These are phyloP conservation scores for Collybia sordida DNA, from an alignment of 768 basidiomycete genomes.

Conservation along the genomic window DNA sequence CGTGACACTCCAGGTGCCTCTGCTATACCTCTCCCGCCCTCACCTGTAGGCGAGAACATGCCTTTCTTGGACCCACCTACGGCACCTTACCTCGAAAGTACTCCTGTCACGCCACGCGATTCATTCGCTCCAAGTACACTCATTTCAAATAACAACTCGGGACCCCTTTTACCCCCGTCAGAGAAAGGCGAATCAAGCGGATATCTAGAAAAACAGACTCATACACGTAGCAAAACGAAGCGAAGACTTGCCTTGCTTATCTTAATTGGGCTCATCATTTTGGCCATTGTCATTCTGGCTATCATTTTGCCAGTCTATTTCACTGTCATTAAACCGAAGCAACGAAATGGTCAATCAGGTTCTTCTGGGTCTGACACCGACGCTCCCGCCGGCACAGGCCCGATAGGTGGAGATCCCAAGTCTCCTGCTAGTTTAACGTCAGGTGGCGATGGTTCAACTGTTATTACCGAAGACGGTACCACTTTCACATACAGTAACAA, in stretches of 20 bases:
- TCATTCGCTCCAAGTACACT: constrained; percentile 7
- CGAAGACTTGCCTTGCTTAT: constrained; percentile 16
- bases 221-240: constrained; percentile 8
- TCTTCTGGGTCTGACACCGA: constrained; percentile 5
- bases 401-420: constrained; percentile 4
- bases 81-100: constrained; percentile 10
- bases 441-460: constrained; percentile 70
- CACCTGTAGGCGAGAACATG: too few relatives aligned
- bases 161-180: constrained; percentile 10
- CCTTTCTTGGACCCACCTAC: constrained; percentile 7
- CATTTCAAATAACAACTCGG: constrained; percentile 13
- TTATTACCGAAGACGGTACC: constrained; percentile 65
- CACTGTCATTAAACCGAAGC: constrained; percentile 44
- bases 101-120: constrained; percentile 11
- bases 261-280: constrained; percentile 32
- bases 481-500: constrained; percentile 76
- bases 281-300: constrained; percentile 41
- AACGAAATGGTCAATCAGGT: constrained; percentile 8
- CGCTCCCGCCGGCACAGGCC: constrained; percentile 4
- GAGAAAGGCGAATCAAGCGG: constrained; percentile 10
- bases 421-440: constrained; percentile 26
- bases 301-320: constrained; percentile 63
- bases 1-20: neutral
- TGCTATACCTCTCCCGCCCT: neutral
- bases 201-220: constrained; percentile 4